Conservation (phyloP, 768 basidiomycete genomes). For the Termitomyces heimii region DNA sequence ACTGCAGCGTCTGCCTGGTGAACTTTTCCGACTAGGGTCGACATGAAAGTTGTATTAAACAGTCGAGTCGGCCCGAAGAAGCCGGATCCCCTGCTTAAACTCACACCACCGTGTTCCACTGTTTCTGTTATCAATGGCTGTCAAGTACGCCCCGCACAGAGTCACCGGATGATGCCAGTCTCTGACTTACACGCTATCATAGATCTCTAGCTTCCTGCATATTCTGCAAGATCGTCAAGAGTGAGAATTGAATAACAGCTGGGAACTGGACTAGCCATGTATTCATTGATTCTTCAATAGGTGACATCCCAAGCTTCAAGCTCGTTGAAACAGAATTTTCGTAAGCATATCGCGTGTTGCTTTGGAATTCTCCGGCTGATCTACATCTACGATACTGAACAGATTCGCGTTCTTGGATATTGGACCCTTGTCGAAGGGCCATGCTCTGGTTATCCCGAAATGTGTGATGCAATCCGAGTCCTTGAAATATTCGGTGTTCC, state of each 20-base stretch:
- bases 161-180: neutral
- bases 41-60: slow-evolving; percentile 1
- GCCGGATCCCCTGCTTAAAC: neutral
- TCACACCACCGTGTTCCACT: neutral
- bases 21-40: slow-evolving; percentile 18
- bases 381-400: neutral
- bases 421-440: slow-evolving; percentile 83
- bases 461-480: slow-evolving; percentile 35
- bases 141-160: slow-evolving; percentile 23
- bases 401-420: slow-evolving; percentile 93
- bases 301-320: slow-evolving; percentile 87
- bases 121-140: slow-evolving; percentile 23
- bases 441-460: slow-evolving; percentile 92
- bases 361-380: neutral
- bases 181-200: neutral
- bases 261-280: neutral
- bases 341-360: slow-evolving; percentile 31
- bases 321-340: slow-evolving; percentile 70
- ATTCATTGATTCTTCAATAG: slow-evolving; percentile 29
- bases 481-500: neutral
- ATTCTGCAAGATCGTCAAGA: slow-evolving; percentile 96
- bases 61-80: neutral
- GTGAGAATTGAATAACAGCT: slow-evolving; percentile 26
- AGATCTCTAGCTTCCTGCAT: slow-evolving; percentile 66
- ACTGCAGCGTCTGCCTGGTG: slow-evolving; percentile 12